Evolutionary conservation across 2,329 filamentous ascomycete genomes (phyloP), one percentile per base, ranked within the genome.

Genomic region (Fusarium sp.): DNA sequence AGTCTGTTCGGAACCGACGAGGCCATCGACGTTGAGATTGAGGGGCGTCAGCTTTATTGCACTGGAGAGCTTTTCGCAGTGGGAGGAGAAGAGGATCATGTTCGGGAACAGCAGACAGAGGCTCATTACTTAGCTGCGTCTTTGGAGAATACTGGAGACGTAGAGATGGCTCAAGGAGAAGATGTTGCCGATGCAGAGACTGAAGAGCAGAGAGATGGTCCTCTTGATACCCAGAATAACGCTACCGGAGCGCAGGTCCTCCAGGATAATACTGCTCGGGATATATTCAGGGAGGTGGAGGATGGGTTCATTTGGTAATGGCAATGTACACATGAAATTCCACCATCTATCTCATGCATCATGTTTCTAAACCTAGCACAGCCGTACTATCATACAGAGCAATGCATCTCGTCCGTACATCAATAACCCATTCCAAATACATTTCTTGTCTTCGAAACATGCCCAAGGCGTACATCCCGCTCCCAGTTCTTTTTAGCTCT

Each of bases 11-110:
- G 61, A 0, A 35, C 57, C 5, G 56, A 53, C 0, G 72, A 59
- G 0, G 68, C 61, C 3, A 43, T 75, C 3, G 71, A 74, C 2
- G 39, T 76, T 4, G 69, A 74, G 35, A 55, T 76, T 9, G 52
- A 55, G 3, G 69, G 57, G 4, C 46, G 51, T 8, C 45, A 63
- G 4, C 32, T 74, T 1, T 43, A 48, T 4, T 72, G 67, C 48
- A 57, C 57, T 1, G 63, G 63, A 0, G 44, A 58, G 19, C 29
- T 66, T 6, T 56, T 69, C n/a, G 44, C 38, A 2, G 46, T 65
- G 9, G 53, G 55, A 3, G 53, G 67, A 5, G 45, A 54, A 5
- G 43, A 53, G n/a, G 21, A 29, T 7, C 31, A 46, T 3, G 29
- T 38, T 13, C 32, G 33, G 4, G 23, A 21, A 10, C 9, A 51